Base-by-base conservation (phyloP, 306 rosid genomes). In the Carpinus viminea region DNA sequence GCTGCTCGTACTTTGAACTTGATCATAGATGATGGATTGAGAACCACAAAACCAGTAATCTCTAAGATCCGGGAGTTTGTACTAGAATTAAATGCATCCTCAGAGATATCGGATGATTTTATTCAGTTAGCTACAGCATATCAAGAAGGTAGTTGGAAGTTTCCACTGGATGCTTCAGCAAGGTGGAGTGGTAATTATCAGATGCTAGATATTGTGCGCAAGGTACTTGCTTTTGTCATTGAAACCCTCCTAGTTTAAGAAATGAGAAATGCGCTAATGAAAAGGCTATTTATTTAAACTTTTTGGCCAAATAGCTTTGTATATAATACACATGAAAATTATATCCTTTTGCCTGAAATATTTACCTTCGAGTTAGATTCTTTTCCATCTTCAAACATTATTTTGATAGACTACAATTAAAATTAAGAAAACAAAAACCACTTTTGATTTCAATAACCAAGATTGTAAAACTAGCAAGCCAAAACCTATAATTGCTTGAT, bases 111-210 rank as follows among this genome's bases (percentile, higher is more conserved):
- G 1, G 92, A 93, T 79, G 97, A 95, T 77, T 93, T 95, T 77
- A 77, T 83, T 80, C 91, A 91, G 73, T 74, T 93, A 53, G 78
- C 98, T 64, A 81, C 86, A 41, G 94, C 90, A 76, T 93, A 84
- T 81, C 97, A 91, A 79, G 98, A 96, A 93, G 92, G 91, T 74
- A 85, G 82, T 46, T 96, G 99, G 99, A 96, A 90, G 78, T 84
- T 85, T 85, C 99, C 99, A 18, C 94, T 96, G 51, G 99, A 96
- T 85, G 82, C 92, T 83, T 93, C 98, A 21, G 79, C 93, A 46
- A 83, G 93, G 78, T 96, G 99, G 99, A 95, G 94, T 75, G 98
- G 98, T 78, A 86, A 86, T 79, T 95, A 91, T 89, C 99, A 93
- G 87, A 91, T 93, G 98, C 97, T 95, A 56, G 97, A 93, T 83